A percentile compares a stretch with the other conserved stretches of the same genome.
phyloP scores from a whole-genome alignment of 2,329 filamentous ascomycete species.

The Atkinsonella texensis region DNA sequence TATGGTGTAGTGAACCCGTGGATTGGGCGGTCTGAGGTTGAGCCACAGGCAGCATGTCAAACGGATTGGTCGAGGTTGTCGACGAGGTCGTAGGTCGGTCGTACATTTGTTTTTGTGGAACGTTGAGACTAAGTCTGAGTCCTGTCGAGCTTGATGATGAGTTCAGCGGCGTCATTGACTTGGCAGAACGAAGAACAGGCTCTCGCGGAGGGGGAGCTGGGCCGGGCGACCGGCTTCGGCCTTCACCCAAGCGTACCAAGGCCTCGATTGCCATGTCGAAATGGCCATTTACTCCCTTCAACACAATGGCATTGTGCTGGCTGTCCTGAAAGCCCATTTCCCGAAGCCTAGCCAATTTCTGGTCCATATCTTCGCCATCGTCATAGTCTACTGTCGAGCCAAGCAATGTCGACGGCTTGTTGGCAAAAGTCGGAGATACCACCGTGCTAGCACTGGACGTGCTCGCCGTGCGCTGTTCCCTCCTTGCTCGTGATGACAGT shows the following conservation, averaged over 20 bases:
- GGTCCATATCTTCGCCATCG: slow-evolving; percentile 49
- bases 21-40: slow-evolving; percentile 53
- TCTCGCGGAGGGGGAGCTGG: slow-evolving; percentile 31
- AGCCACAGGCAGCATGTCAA: slow-evolving; percentile 45
- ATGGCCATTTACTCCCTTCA: slow-evolving; percentile 76
- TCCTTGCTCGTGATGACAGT: slow-evolving; percentile 48
- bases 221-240: slow-evolving; percentile 30
- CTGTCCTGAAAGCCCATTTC: slow-evolving; percentile 91
- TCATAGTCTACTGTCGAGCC: slow-evolving; percentile 52
- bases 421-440: slow-evolving; percentile 31
- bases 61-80: slow-evolving; percentile 52
- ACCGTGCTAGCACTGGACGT: slow-evolving; percentile 11
- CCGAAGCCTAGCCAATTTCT: slow-evolving; percentile 63
- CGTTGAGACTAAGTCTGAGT: slow-evolving; percentile 21
- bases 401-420: slow-evolving; percentile 58
- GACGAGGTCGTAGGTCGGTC: slow-evolving; percentile 28
- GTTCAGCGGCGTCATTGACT: slow-evolving; percentile 43
- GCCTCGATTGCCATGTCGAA: slow-evolving; percentile 78
- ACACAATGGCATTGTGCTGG: slow-evolving; percentile 65
- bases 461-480: slow-evolving; percentile 28
- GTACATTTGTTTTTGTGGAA: slow-evolving; percentile 16
- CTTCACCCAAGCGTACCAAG: slow-evolving; percentile 71
- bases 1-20: slow-evolving; percentile 47
- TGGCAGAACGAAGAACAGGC: slow-evolving; percentile 33
- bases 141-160: slow-evolving; percentile 18